Evolutionary conservation across 805 yeast species (phyloP).

Genomic region (Scheffersomyces ergatensis): DNA sequence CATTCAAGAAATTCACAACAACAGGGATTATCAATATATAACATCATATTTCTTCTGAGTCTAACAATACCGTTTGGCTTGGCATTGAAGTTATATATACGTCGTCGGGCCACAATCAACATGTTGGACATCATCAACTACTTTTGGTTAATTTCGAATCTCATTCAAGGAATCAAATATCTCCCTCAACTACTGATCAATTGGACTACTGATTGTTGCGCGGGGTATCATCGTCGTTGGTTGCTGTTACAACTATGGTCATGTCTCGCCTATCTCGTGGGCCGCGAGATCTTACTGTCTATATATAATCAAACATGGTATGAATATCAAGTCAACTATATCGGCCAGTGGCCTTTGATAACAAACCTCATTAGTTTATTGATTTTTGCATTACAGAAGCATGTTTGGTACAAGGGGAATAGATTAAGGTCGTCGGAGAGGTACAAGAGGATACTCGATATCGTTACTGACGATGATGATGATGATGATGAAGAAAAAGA

Average conservation of each 20-base stretch:
- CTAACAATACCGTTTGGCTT: conserved; percentile 5
- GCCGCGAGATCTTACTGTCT: too few species aligned
- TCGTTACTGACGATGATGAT: too few species aligned
- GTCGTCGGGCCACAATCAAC: conserved; percentile 13
- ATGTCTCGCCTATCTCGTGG: too few species aligned
- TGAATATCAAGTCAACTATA: conserved; percentile 15
- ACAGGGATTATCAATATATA: conserved; percentile 24
- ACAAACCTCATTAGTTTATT: neutral
- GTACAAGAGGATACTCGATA: too few species aligned
- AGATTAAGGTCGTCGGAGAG: conserved; percentile 1
- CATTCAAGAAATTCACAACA: conserved; percentile 35
- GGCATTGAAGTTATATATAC: conserved; percentile 1
- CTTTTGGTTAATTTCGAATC: conserved; percentile 34
- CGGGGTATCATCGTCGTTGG: conserved; percentile 12
- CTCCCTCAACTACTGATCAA: conserved; percentile 43
- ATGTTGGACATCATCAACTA: conserved; percentile 41
- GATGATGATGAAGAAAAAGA: too few species aligned
- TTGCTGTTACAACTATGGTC: neutral
- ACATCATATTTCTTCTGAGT: conserved; percentile 2
- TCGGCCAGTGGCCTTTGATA: conserved; percentile 10
- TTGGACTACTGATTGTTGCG: conserved; percentile 30
- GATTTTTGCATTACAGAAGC: conserved; percentile 6
- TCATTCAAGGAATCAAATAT: conserved; percentile 19
- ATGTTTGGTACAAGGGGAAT: conserved; percentile 4
- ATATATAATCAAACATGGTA: too few species aligned